Conservation (phyloP, 139 green algal species). For the Spirogloea muscicola region DNA sequence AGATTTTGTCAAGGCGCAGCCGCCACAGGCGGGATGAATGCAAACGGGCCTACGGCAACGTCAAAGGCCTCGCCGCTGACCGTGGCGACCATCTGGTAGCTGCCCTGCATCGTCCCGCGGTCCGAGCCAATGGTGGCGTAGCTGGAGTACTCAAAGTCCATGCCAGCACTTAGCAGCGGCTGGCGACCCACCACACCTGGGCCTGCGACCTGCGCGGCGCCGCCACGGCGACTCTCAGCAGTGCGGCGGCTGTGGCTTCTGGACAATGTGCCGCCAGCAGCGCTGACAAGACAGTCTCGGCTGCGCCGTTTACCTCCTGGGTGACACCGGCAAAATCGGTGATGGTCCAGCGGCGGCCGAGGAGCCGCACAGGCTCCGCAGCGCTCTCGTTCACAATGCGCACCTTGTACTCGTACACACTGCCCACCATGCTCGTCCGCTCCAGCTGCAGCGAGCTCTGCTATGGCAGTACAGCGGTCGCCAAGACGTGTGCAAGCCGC, state of each 20-base stretch:
- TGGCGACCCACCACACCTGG: slow-evolving; percentile 20
- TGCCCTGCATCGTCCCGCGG: slow-evolving; percentile 22
- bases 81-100: slow-evolving; percentile 11
- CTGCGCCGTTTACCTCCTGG: slow-evolving; percentile 14
- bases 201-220: slow-evolving; percentile 16
- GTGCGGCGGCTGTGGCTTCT: background rate
- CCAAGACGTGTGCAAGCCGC: no score
- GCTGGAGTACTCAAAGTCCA: slow-evolving; percentile 19
- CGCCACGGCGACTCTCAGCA: background rate
- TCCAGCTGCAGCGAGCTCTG: no score
- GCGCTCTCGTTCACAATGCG: slow-evolving; percentile 17
- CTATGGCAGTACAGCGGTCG: no score
- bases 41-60: slow-evolving; percentile 20
- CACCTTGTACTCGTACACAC: no score
- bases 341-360: slow-evolving; percentile 27
- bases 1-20: no score
- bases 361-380: slow-evolving; percentile 20
- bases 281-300: background rate
- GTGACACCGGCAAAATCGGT: slow-evolving; percentile 11
- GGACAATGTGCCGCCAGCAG: background rate
- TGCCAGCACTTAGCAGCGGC: slow-evolving; percentile 7
- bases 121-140: background rate
- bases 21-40: slow-evolving; percentile 8
- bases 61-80: slow-evolving; percentile 13
- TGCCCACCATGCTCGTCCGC: no score